Evolutionary conservation across 257 asterid species (phyloP).

Genomic region (Solanum megistacrolobum): DNA sequence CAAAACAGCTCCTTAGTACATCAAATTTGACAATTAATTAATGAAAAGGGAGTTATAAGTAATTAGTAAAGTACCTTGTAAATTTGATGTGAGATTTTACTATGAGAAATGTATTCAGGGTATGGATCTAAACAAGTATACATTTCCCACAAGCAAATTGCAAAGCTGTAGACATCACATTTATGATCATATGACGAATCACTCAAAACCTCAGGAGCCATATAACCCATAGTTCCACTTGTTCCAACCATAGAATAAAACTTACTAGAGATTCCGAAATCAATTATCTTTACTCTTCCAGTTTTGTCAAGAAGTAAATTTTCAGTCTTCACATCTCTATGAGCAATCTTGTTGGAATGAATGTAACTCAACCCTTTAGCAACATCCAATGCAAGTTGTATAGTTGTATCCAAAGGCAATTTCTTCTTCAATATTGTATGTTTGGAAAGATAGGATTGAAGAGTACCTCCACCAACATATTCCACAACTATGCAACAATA

Average conservation of each 20-base stretch:
- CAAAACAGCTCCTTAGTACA: too few species aligned
- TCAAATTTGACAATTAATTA: too few species aligned
- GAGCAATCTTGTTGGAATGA: slow-evolving; percentile 1
- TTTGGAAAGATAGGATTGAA: background rate
- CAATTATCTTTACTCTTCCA: slow-evolving; percentile 1
- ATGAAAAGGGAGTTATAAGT: too few species aligned
- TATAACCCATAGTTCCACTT: slow-evolving; percentile 6
- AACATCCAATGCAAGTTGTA: slow-evolving; percentile 10
- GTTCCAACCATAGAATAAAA: background rate
- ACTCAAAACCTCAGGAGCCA: slow-evolving; percentile 15
- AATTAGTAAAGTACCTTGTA: background rate
- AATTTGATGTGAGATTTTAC: background rate
- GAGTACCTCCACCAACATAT: background rate
- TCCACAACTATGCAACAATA: background rate
- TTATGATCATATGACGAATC: slow-evolving; percentile 1
- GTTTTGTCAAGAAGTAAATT: slow-evolving; percentile 4
- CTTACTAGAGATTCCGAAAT: slow-evolving; percentile 10
- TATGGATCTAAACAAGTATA: background rate
- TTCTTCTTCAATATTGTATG: background rate
- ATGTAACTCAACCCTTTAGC: background rate
- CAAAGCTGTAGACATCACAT: slow-evolving; percentile 23
- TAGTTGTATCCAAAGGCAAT: background rate
- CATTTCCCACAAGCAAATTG: slow-evolving; percentile 22
- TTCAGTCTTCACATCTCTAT: slow-evolving; percentile 15
- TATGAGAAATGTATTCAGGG: background rate